Percentiles rank a stretch among this genome's conserved stretches.
phyloP scores from a whole-genome alignment of 768 basidiomycete species.

The Trametes gibbosa region DNA sequence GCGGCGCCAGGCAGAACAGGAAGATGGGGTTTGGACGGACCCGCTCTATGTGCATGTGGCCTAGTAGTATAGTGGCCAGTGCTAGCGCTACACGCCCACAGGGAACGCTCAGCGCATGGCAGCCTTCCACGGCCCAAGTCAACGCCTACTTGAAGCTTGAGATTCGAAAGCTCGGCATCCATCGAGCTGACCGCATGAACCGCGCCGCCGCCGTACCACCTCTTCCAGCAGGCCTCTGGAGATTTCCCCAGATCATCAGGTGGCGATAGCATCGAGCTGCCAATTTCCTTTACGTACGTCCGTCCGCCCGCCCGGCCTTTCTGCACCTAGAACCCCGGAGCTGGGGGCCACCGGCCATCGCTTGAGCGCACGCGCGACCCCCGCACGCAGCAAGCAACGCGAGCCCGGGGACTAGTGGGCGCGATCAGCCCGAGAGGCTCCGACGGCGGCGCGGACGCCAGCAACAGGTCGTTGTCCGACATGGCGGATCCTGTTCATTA shows the following conservation, averaged over 20 bases:
- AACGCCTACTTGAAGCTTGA: background rate
- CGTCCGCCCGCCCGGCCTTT: no score
- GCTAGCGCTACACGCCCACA: no score
- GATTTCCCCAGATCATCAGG: no score
- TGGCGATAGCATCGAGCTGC: no score
- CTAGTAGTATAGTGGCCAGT: no score
- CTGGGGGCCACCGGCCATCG: background rate
- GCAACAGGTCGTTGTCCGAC: slow-evolving; percentile 6
- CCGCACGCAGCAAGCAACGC: no score
- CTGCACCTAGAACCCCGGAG: background rate
- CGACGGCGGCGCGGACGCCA: background rate
- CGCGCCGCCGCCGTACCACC: background rate
- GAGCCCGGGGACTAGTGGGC: no score
- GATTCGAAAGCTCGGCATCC: background rate
- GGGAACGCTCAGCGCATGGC: background rate
- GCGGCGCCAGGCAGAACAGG: background rate
- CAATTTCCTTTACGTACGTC: no score
- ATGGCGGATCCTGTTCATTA: slow-evolving; percentile 18
- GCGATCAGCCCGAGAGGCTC: slow-evolving; percentile 6
- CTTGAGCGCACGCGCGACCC: no score
- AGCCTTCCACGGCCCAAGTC: background rate
- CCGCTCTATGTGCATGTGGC: no score
- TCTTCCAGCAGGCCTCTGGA: no score
- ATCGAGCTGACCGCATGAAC: background rate
- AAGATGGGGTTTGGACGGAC: background rate